Percentiles rank a stretch among this genome's conserved stretches.
These are phyloP conservation scores for Pseudogymnoascus sp. DNA, from an alignment of 2,329 filamentous ascomycete species.

Conservation along the genomic window DNA sequence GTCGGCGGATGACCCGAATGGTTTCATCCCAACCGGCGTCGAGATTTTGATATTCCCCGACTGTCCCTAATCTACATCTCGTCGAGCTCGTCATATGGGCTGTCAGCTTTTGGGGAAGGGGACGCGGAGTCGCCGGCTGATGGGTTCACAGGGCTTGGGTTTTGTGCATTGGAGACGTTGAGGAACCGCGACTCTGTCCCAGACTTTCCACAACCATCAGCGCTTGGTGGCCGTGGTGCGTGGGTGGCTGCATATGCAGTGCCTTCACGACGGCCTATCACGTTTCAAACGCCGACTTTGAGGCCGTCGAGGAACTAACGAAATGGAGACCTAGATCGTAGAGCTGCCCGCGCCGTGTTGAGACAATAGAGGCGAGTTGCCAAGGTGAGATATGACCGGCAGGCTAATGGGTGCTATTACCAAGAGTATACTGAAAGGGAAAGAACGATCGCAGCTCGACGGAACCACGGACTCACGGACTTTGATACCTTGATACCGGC, in stretches of 20 bases:
- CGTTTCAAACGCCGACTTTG: background rate
- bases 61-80: background rate
- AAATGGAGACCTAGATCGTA: background rate
- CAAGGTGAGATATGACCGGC: background rate
- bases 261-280: background rate
- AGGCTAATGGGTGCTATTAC: background rate
- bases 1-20: slow-evolving; percentile 4
- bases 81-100: background rate
- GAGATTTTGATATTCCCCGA: background rate
- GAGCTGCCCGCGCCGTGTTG: background rate
- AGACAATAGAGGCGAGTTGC: background rate
- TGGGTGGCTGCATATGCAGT: slow-evolving; percentile 7
- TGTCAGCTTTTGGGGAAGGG: background rate
- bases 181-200: background rate
- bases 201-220: background rate
- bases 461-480: background rate
- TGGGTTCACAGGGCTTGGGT: background rate
- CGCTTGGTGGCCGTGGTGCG: slow-evolving; percentile 4
- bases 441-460: background rate
- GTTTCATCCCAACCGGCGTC: background rate
- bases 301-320: background rate
- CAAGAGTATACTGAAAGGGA: slow-evolving; percentile 1
- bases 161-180: background rate
- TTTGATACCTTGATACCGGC: background rate
- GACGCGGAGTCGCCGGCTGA: background rate